These are phyloP conservation scores for Clarireedia paspali DNA, from an alignment of 2,329 filamentous ascomycete species.

Conservation along the genomic window DNA sequence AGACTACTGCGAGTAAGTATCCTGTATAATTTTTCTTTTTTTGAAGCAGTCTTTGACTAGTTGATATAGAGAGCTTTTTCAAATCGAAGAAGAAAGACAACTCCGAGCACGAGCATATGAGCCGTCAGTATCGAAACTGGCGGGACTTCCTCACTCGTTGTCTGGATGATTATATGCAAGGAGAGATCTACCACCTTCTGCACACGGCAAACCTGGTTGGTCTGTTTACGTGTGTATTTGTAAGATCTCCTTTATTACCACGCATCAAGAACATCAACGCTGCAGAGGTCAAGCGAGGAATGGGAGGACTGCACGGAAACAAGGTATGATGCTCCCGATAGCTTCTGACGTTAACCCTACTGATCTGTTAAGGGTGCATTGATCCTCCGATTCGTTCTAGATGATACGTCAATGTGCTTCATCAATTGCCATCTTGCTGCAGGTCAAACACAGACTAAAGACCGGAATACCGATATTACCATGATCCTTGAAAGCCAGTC, in stretches of 20 bases:
- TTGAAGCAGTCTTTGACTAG: conserved; percentile 23
- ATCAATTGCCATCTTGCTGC: conserved; percentile 96
- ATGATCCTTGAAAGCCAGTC: conserved; percentile 75
- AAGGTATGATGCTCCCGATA: conserved; percentile 44
- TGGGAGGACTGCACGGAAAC: conserved; percentile 93
- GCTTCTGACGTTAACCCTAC: neutral
- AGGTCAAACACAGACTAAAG: conserved; percentile 81
- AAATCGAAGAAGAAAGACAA: conserved; percentile 81
- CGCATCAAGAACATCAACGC: conserved; percentile 71
- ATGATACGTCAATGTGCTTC: conserved; percentile 92
- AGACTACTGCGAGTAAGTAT: conserved; percentile 76
- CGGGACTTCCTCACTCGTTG: conserved; percentile 77
- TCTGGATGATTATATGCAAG: conserved; percentile 77
- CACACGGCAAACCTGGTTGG: conserved; percentile 89
- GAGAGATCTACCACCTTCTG: conserved; percentile 74
- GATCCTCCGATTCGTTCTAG: conserved; percentile 82
- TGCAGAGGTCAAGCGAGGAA: conserved; percentile 87
- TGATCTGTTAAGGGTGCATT: conserved; percentile 58
- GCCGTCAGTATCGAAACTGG: conserved; percentile 95
- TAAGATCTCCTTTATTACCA: conserved; percentile 69
- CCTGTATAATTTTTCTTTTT: neutral
- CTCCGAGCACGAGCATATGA: conserved; percentile 83
- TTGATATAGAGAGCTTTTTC: conserved; percentile 63
- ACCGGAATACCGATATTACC: conserved; percentile 87
- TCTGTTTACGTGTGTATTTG: conserved; percentile 91